Conservation (phyloP, 2,329 filamentous ascomycete genomes). For the Septoria linicola region DNA sequence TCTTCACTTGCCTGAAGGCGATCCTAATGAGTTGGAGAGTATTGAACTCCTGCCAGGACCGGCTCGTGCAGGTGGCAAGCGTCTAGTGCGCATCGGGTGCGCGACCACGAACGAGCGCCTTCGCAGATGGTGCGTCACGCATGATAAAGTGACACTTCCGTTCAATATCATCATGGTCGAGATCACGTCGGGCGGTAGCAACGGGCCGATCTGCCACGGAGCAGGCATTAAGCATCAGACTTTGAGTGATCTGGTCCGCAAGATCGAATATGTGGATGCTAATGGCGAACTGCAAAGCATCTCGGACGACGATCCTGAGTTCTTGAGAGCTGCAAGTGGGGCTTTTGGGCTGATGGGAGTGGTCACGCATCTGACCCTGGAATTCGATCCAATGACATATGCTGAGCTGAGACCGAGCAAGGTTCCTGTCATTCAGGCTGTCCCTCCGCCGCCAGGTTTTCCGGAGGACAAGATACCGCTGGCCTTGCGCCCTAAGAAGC, state of each 20-base stretch:
- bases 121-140: constrained; percentile 17
- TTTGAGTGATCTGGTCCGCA: constrained; percentile 16
- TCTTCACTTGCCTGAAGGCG: constrained; percentile 8
- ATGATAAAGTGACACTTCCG: constrained; percentile 16
- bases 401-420: constrained; percentile 49
- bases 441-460: constrained; percentile 40
- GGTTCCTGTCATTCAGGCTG: constrained; percentile 44
- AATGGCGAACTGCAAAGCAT: constrained; percentile 16
- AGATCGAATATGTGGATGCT: constrained; percentile 18
- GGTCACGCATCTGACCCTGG: constrained; percentile 51
- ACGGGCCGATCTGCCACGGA: constrained; percentile 18
- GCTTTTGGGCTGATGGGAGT: constrained; percentile 51
- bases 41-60: constrained; percentile 15
- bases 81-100: constrained; percentile 13
- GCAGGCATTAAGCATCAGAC: constrained; percentile 17
- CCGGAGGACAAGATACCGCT: constrained; percentile 32
- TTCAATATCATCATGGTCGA: constrained; percentile 20
- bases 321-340: constrained; percentile 14
- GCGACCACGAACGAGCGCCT: constrained; percentile 19
- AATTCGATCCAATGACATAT: constrained; percentile 50
- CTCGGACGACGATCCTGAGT: constrained; percentile 12
- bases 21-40: constrained; percentile 13
- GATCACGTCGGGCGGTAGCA: constrained; percentile 18
- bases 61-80: constrained; percentile 8
- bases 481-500: constrained; percentile 36